These are phyloP conservation scores for Hyaloscypha hepaticicola DNA, from an alignment of 495 filamentous ascomycete genomes.

Conservation along the genomic window DNA sequence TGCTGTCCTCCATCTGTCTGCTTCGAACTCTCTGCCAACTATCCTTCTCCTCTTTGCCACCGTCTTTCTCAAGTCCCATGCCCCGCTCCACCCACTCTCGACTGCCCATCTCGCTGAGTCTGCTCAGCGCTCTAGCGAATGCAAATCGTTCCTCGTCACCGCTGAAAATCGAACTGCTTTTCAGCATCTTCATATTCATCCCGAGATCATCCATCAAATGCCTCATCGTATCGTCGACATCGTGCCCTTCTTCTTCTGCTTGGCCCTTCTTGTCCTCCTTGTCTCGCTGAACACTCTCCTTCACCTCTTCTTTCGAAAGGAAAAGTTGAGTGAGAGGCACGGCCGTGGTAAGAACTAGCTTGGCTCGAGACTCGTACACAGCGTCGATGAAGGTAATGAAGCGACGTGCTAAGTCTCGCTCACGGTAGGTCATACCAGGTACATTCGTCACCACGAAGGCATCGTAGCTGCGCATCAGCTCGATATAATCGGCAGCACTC, in stretches of 20 bases:
- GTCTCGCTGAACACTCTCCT: conserved; percentile 46
- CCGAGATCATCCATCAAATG: conserved; percentile 93
- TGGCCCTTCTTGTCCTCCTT: conserved; percentile 40
- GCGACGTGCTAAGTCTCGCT: conserved; percentile 84
- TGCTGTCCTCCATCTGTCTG: conserved; percentile 70
- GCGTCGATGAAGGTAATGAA: conserved; percentile 99
- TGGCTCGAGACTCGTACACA: conserved; percentile 84
- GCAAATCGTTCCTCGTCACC: conserved; percentile 97
- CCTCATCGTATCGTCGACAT: conserved; percentile 78
- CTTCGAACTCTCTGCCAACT: conserved; percentile 65
- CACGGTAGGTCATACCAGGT: conserved; percentile 81
- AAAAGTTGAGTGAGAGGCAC: conserved; percentile 85
- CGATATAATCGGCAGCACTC: conserved; percentile 91
- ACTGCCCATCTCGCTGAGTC: conserved; percentile 90
- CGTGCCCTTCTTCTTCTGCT: conserved; percentile 48
- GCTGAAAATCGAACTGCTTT: conserved; percentile 83
- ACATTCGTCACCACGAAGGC: conserved; percentile 90
- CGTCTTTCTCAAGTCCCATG: conserved; percentile 58
- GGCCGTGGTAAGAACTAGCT: conserved; percentile 87
- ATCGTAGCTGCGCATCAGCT: conserved; percentile 86
- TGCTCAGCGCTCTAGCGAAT: conserved; percentile 82
- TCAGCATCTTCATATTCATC: conserved; percentile 79
- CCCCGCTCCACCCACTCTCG: conserved; percentile 92
- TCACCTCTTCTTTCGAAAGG: conserved; percentile 76
- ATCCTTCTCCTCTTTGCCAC: conserved; percentile 61